Evolutionary conservation across 1,284 basidiomycete species (phyloP).

Genomic region (Puccinia novopanici): DNA sequence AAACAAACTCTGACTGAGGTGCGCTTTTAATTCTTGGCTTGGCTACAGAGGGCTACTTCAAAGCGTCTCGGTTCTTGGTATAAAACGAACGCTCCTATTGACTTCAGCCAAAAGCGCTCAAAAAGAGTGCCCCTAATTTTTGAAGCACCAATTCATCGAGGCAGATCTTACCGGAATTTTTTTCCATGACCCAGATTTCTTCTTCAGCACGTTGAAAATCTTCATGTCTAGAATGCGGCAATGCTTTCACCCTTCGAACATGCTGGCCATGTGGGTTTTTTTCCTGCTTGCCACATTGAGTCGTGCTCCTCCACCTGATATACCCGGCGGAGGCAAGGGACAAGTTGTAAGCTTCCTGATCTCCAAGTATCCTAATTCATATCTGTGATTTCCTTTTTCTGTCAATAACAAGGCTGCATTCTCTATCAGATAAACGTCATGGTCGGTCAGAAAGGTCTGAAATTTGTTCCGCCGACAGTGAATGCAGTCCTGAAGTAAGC

Average conservation of each 20-base stretch:
- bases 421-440: background rate
- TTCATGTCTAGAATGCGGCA: background rate
- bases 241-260: background rate
- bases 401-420: background rate
- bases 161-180: background rate
- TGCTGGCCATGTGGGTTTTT: background rate
- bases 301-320: slow-evolving; percentile 1
- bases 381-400: background rate
- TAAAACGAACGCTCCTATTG: background rate
- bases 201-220: background rate
- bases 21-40: background rate
- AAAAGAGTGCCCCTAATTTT: background rate
- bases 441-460: slow-evolving; percentile 6
- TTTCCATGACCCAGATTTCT: background rate
- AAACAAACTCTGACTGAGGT: background rate
- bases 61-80: background rate
- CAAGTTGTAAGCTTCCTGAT: background rate
- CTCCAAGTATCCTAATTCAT: background rate
- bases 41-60: background rate
- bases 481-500: slow-evolving; percentile 13
- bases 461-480: slow-evolving; percentile 9
- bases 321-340: background rate
- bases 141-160: background rate
- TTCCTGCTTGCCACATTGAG: background rate
- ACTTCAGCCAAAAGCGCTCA: background rate